A percentile compares a stretch with the other conserved stretches of the same genome.
phyloP scores from a whole-genome alignment of 2,329 filamentous ascomycete species.

The Microdochium bolleyi region DNA sequence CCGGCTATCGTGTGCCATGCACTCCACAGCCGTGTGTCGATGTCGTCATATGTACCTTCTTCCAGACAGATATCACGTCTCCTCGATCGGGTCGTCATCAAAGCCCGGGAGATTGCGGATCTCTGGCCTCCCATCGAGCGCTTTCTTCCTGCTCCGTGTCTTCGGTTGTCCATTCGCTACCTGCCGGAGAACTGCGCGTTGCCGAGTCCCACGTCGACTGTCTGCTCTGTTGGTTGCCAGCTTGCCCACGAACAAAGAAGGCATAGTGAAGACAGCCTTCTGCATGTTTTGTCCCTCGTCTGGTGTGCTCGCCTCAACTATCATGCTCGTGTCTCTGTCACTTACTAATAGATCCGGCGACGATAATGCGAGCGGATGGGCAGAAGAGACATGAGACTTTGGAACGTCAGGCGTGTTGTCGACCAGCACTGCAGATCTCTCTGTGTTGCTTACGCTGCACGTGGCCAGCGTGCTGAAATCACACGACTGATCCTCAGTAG shows the following conservation, averaged over 20 bases:
- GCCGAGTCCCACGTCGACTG: not conserved
- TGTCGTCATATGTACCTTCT: not conserved
- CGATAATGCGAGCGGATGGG: not conserved
- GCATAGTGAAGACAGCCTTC: constrained; percentile 9
- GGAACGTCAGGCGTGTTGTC: too few species aligned
- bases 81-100: constrained; percentile 19
- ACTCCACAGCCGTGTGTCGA: too few species aligned
- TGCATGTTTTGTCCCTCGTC: constrained; percentile 2
- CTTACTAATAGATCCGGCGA: not conserved
- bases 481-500: not conserved
- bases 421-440: not conserved
- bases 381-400: not conserved
- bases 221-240: constrained; percentile 1
- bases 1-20: too few species aligned
- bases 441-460: not conserved
- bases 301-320: constrained; percentile 1
- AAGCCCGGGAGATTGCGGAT: constrained; percentile 19
- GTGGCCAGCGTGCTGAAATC: not conserved
- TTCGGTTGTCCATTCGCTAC: constrained; percentile 4
- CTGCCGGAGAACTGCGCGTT: not conserved
- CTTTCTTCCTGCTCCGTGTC: constrained; percentile 8
- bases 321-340: constrained; percentile 9
- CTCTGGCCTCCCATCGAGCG: constrained; percentile 15
- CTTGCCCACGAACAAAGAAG: constrained; percentile 18
- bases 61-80: constrained; percentile 8